These are phyloP conservation scores for Bryoglossum gracile DNA, from an alignment of 495 filamentous ascomycete species.

Conservation along the genomic window DNA sequence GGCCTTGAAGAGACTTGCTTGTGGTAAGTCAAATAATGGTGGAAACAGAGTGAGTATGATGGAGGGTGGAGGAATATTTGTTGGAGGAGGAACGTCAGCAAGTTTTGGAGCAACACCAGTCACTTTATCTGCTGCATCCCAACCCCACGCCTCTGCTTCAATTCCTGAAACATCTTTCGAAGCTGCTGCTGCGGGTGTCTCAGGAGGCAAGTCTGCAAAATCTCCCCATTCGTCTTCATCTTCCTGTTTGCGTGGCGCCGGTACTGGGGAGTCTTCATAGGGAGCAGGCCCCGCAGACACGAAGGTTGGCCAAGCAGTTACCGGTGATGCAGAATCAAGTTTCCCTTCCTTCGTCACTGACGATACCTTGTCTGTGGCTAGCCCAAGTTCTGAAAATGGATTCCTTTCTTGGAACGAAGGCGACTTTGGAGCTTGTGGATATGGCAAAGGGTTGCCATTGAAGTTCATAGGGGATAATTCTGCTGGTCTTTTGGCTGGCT, in stretches of 20 bases:
- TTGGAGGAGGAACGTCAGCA: slow-evolving; percentile 56
- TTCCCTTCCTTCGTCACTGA: slow-evolving; percentile 27
- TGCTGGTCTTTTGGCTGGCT: slow-evolving; percentile 5
- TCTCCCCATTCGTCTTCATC: slow-evolving; percentile 55
- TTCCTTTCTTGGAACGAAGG: slow-evolving; percentile 45
- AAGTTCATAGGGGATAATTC: slow-evolving; percentile 12
- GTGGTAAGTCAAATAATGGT: slow-evolving; percentile 50
- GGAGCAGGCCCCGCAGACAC: slow-evolving; percentile 20
- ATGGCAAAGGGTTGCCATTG: slow-evolving; percentile 15
- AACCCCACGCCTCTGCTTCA: slow-evolving; percentile 26
- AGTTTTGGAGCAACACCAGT: slow-evolving; percentile 6
- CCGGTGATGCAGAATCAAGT: slow-evolving; percentile 30
- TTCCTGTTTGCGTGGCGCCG: slow-evolving; percentile 21
- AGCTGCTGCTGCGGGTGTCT: slow-evolving; percentile 6
- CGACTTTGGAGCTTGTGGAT: slow-evolving; percentile 42
- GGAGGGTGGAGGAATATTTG: slow-evolving; percentile 84
- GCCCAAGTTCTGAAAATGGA: slow-evolving; percentile 34
- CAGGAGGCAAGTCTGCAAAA: slow-evolving; percentile 41
- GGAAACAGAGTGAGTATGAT: slow-evolving; percentile 72
- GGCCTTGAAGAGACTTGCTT: slow-evolving; percentile 45
- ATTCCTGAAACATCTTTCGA: slow-evolving; percentile 14
- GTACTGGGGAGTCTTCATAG: slow-evolving; percentile 19
- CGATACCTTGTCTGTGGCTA: slow-evolving; percentile 33
- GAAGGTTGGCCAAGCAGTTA: slow-evolving; percentile 40
- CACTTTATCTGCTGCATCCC: slow-evolving; percentile 22